These are phyloP conservation scores for Hypoxylon rickii DNA, from an alignment of 495 filamentous ascomycete genomes.

Conservation along the genomic window DNA sequence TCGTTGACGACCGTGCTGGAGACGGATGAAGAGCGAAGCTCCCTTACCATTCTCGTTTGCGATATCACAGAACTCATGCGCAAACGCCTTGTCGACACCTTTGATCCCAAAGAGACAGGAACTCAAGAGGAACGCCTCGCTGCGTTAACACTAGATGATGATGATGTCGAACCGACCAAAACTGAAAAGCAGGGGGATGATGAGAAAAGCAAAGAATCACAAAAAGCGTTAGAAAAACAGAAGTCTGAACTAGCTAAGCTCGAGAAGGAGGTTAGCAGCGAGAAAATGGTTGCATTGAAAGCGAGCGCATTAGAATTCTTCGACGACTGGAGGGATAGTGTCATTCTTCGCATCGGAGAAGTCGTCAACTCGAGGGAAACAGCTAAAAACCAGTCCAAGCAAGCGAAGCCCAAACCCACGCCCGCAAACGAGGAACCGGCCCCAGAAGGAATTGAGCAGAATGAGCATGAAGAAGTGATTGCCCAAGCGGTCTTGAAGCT, in stretches of 20 bases:
- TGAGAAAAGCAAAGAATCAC: slow-evolving; percentile 21
- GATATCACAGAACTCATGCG: slow-evolving; percentile 50
- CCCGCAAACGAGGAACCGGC: neutral
- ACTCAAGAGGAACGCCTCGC: slow-evolving; percentile 15
- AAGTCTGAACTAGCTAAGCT: slow-evolving; percentile 31
- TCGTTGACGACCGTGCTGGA: slow-evolving; percentile 35
- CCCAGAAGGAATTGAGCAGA: slow-evolving; percentile 20
- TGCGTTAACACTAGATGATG: slow-evolving; percentile 17
- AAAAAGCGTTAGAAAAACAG: slow-evolving; percentile 37
- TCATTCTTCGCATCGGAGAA: slow-evolving; percentile 66
- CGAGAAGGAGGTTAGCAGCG: slow-evolving; percentile 44
- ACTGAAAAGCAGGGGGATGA: slow-evolving; percentile 8
- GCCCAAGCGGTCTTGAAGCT: slow-evolving; percentile 56
- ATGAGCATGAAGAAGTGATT: slow-evolving; percentile 28
- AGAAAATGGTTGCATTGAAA: slow-evolving; percentile 43
- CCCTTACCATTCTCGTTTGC: slow-evolving; percentile 42
- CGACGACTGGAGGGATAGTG: slow-evolving; percentile 66
- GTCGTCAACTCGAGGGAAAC: slow-evolving; percentile 64
- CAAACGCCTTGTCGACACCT: slow-evolving; percentile 41
- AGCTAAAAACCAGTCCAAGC: slow-evolving; percentile 30
- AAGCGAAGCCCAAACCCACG: slow-evolving; percentile 21
- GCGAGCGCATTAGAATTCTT: slow-evolving; percentile 54
- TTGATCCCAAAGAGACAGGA: slow-evolving; percentile 41
- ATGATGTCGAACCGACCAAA: slow-evolving; percentile 30
- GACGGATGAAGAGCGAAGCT: slow-evolving; percentile 42